Conservation (phyloP, 495 filamentous ascomycete species). For the Neurospora tetraspora region DNA sequence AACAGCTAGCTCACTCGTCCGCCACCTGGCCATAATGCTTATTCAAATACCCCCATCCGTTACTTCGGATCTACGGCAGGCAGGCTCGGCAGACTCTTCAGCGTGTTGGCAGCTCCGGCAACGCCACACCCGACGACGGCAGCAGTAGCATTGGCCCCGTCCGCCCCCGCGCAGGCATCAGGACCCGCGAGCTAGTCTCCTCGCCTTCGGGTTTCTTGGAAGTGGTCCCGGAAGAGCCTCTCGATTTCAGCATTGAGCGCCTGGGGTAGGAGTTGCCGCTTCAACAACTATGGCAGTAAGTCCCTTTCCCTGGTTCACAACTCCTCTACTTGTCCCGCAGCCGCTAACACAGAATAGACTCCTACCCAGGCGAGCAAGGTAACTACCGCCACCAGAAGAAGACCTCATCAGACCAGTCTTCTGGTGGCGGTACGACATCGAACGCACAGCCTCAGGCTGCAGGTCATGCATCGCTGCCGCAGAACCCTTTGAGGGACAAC, state of each 20-base stretch:
- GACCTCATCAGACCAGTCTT: background rate
- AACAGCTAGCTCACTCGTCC: background rate
- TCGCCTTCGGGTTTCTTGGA: background rate
- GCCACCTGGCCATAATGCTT: background rate
- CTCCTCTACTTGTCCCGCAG: background rate
- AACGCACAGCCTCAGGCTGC: background rate
- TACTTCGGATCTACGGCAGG: constrained; percentile 16
- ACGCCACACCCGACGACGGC: background rate
- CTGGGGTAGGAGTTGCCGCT: background rate
- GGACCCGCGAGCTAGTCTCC: background rate
- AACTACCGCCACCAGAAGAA: background rate
- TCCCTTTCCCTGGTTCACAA: too few species aligned
- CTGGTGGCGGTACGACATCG: background rate
- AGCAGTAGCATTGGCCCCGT: background rate
- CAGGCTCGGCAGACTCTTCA: constrained; percentile 26
- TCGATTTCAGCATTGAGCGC: background rate
- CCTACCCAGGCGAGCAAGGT: background rate
- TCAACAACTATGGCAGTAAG: background rate
- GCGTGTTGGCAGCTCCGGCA: constrained; percentile 20
- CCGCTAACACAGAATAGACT: background rate
- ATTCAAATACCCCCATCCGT: background rate
- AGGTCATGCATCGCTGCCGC: background rate
- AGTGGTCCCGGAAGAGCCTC: background rate
- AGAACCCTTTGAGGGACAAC: too few species aligned
- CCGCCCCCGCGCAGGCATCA: too few species aligned